A percentile compares a stretch with the other conserved stretches of the same genome.
These are phyloP conservation scores for Oryza punctata DNA, from an alignment of 176 grass and related monocot species.

Conservation along the genomic window DNA sequence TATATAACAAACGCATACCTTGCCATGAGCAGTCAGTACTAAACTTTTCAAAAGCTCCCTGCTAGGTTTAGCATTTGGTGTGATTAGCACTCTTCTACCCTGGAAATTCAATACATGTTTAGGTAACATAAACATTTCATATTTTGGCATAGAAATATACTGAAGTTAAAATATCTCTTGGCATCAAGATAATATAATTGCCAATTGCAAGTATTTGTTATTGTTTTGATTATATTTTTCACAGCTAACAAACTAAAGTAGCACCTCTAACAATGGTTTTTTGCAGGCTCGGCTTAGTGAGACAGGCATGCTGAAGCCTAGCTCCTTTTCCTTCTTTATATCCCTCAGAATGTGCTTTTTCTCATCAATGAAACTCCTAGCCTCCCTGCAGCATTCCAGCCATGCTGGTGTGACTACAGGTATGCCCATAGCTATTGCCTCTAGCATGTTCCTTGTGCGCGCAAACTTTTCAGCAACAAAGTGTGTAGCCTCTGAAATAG, in stretches of 20 bases:
- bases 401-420: constrained; percentile 76
- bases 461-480: constrained; percentile 87
- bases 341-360: constrained; percentile 84
- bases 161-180: constrained; percentile 14
- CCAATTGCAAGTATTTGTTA: constrained; percentile 12
- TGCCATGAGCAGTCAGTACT: constrained; percentile 68
- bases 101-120: constrained; percentile 33
- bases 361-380: constrained; percentile 75
- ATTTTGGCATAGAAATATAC: constrained; percentile 1
- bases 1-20: constrained; percentile 54
- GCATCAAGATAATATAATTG: constrained; percentile 30
- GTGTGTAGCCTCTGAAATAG: constrained; percentile 81
- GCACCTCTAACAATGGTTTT: constrained; percentile 69
- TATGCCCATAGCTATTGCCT: constrained; percentile 84
- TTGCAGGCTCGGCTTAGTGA: constrained; percentile 58
- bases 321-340: constrained; percentile 81
- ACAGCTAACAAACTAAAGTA: constrained; percentile 20
- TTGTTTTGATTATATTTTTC: constrained; percentile 23
- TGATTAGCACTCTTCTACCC: constrained; percentile 80
- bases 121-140: not conserved
- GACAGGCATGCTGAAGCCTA: constrained; percentile 74
- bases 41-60: constrained; percentile 75
- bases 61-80: constrained; percentile 70
- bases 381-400: constrained; percentile 75
- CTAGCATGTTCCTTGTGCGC: constrained; percentile 86